A percentile compares a stretch with the other conserved stretches of the same genome.
These are phyloP conservation scores for Termitomyces sp. DNA, from an alignment of 768 basidiomycete genomes.

Conservation along the genomic window DNA sequence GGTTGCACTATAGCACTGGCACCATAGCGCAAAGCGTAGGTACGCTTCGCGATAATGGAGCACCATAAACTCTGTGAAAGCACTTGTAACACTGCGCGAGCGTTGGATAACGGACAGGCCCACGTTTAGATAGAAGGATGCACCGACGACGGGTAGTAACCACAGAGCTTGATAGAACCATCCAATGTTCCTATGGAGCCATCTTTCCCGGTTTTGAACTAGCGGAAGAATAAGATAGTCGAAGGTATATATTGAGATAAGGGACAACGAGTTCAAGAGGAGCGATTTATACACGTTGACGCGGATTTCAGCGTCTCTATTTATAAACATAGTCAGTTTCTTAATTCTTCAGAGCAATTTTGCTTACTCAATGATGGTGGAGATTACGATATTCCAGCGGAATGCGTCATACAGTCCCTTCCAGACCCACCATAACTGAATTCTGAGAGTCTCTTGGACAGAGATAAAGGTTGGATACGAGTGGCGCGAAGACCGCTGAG, in stretches of 20 bases:
- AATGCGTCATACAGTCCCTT: constrained; percentile 66
- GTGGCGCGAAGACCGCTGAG: constrained; percentile 36
- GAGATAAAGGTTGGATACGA: constrained; percentile 70
- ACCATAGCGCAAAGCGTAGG: constrained; percentile 69
- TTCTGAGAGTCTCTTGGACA: constrained; percentile 47
- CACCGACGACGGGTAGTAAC: constrained; percentile 71
- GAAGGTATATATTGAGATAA: constrained; percentile 72
- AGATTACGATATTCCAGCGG: constrained; percentile 62
- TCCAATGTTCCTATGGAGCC: constrained; percentile 68
- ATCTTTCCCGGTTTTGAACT: constrained; percentile 53
- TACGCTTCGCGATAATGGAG: constrained; percentile 66
- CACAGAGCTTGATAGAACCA: constrained; percentile 76
- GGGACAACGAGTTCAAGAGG: constrained; percentile 64
- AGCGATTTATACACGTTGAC: constrained; percentile 71
- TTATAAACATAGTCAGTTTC: constrained; percentile 5
- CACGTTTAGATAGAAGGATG: constrained; percentile 81
- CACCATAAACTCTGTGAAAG: constrained; percentile 68
- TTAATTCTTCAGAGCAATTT: not conserved
- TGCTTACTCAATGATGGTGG: constrained; percentile 51
- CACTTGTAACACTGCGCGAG: not conserved
- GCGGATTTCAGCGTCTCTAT: constrained; percentile 73
- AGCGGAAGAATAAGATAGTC: constrained; percentile 68
- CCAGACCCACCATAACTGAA: constrained; percentile 57
- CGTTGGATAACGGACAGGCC: constrained; percentile 20
- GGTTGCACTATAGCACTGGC: constrained; percentile 37